Evolutionary conservation across 306 rosid species (phyloP).

Genomic region (Oemleria cerasiformis): DNA sequence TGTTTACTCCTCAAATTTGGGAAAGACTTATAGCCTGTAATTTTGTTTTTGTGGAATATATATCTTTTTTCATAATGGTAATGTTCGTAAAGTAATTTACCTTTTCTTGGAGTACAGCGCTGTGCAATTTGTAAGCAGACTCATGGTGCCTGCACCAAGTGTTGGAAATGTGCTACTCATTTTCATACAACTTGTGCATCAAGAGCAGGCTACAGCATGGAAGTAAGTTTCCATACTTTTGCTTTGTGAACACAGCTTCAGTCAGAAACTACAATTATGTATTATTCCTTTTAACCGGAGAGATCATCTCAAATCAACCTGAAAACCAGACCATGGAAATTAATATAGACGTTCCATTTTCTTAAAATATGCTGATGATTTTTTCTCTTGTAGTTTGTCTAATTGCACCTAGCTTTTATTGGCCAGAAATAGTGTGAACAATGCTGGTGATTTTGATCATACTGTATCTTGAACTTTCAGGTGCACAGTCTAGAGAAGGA

Average conservation of each 20-base stretch:
- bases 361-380: neutral
- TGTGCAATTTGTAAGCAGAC: constrained; percentile 86
- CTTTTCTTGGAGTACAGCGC: constrained; percentile 51
- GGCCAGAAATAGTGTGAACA: constrained; percentile 14
- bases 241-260: constrained; percentile 13
- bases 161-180: constrained; percentile 87
- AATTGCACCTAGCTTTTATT: constrained; percentile 6
- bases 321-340: no score
- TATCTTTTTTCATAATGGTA: neutral
- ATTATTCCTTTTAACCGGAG: neutral
- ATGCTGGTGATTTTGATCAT: constrained; percentile 32
- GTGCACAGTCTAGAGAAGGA: constrained; percentile 73
- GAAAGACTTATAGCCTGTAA: neutral
- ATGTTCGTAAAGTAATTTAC: constrained; percentile 18
- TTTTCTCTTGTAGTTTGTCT: constrained; percentile 10
- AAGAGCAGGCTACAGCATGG: constrained; percentile 93
- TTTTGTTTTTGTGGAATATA: neutral
- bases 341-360: neutral
- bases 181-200: constrained; percentile 87
- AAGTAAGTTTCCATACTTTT: constrained; percentile 51
- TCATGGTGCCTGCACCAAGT: constrained; percentile 91
- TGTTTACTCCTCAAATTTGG: neutral
- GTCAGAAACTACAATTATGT: neutral
- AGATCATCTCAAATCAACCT: neutral
- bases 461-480: constrained; percentile 47